Evolutionary conservation across 208 protist species (phyloP), one percentile per base, ranked within the genome.

Genomic region (Crithidia sp.): DNA sequence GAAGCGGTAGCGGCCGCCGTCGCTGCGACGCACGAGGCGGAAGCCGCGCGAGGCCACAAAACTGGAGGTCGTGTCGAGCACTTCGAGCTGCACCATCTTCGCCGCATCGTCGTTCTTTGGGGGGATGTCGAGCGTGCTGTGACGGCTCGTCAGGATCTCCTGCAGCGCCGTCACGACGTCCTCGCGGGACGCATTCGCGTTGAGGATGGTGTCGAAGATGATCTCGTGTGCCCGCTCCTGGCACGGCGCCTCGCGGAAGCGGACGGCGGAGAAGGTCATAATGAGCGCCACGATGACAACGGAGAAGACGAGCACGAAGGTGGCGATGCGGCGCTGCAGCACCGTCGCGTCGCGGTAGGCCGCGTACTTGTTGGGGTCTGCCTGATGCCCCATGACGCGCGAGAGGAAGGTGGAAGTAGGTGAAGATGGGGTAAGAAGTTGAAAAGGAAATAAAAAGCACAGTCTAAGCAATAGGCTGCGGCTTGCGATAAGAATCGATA

Each of bases 241-340:
- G 71, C 91, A 96, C 4, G 47, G 70, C 6, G 88, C 63, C 40
- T 87, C 82, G 49, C 82, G 79, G 53, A 79, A 77, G 64, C 90
- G 89, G 10, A 96, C 72, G 0, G 83, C 89, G 4, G 88, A 82
- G 14, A 94, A 81, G 7, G 83, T 76, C 49, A 94, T 82, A 14
- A 90, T 61, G 36, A 90, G 74, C 7, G 83, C 86, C 13, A 94
- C 50, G 0, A 90, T 69, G 4, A 86, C 49, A n/a, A 92, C 86
- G 41, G 86, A 84, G 58, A 94, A 93, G 13, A 85, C 85, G 0
- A 94, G 76, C 17, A 94, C 60, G 74, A 96, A 96, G 17, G 84
- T 92, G 37, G 65, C 82, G 53, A 83, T 88, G 70, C 87, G 88
- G 7, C 64, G 81, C 74, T 87, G 89, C 43, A 88, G 63, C 61